phyloP scores from a whole-genome alignment of 2,329 filamentous ascomycete genomes.

The Botrytis porri region DNA sequence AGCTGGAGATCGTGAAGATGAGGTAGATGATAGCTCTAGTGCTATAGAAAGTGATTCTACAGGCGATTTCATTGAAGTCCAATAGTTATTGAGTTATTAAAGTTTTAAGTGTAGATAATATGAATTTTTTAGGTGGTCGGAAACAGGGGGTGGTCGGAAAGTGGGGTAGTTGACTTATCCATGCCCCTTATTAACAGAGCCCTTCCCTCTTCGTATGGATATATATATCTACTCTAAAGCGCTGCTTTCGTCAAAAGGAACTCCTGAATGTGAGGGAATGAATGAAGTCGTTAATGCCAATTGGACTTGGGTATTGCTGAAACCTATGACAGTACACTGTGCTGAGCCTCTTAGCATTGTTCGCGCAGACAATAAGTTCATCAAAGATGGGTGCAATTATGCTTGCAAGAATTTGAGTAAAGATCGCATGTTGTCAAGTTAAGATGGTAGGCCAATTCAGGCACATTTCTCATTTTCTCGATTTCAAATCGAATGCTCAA shows the following conservation, averaged over 20 bases:
- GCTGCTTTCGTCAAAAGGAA: neutral
- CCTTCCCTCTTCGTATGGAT: no score
- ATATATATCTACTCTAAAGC: no score
- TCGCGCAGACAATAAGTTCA: neutral
- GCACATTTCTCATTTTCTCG: neutral
- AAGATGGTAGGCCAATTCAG: neutral
- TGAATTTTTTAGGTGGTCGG: no score
- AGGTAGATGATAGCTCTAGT: no score
- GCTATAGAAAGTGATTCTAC: no score
- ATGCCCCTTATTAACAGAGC: no score
- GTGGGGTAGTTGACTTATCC: no score
- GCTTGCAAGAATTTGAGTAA: neutral
- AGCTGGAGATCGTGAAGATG: no score
- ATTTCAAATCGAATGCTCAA: neutral
- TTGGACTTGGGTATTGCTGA: neutral
- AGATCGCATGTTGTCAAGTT: neutral
- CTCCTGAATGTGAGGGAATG: neutral
- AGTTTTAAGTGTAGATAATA: no score
- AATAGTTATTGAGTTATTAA: no score
- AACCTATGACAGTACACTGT: neutral
- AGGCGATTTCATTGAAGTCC: no score
- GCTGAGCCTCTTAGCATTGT: neutral
- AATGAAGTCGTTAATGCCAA: neutral
- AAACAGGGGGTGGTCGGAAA: no score
- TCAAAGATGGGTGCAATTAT: neutral